phyloP scores from a whole-genome alignment of 108 stramenopile genomes.

The Nitzschia sp. region DNA sequence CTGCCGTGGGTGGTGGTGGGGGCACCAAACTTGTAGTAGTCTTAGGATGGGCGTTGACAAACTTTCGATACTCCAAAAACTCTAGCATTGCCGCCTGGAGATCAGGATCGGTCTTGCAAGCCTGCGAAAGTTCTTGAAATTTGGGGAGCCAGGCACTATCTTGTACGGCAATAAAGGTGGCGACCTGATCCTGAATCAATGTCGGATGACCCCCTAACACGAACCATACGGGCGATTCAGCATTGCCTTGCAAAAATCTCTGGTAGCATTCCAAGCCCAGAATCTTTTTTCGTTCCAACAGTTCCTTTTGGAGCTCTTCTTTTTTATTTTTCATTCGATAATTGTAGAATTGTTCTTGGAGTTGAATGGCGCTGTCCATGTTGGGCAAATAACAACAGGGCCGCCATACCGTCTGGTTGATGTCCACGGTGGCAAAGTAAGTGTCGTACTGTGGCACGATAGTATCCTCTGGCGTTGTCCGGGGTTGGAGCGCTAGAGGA shows the following conservation, averaged over 20 bases:
- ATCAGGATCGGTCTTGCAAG: neutral
- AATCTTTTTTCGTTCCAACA: neutral
- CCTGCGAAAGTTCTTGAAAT: neutral
- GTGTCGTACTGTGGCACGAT: too few relatives aligned
- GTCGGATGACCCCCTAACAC: too few relatives aligned
- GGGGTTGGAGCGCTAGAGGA: too few relatives aligned
- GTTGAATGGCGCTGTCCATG: neutral
- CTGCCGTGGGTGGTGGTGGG: neutral
- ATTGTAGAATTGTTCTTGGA: neutral
- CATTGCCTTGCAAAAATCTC: too few relatives aligned
- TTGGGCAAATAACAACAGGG: neutral
- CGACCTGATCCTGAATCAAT: neutral
- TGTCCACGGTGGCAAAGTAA: too few relatives aligned
- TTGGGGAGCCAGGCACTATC: neutral
- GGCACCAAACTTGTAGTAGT: neutral
- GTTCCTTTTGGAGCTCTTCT: neutral
- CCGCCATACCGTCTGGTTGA: too few relatives aligned
- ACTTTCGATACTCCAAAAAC: neutral
- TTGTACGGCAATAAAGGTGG: neutral
- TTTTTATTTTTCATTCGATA: neutral
- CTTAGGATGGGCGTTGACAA: neutral
- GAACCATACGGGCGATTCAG: neutral
- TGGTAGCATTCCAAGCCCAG: too few relatives aligned
- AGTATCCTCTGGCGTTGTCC: too few relatives aligned
- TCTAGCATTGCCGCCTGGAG: neutral